Conservation (phyloP, 1,284 basidiomycete genomes). For the Boletellus sp. region DNA sequence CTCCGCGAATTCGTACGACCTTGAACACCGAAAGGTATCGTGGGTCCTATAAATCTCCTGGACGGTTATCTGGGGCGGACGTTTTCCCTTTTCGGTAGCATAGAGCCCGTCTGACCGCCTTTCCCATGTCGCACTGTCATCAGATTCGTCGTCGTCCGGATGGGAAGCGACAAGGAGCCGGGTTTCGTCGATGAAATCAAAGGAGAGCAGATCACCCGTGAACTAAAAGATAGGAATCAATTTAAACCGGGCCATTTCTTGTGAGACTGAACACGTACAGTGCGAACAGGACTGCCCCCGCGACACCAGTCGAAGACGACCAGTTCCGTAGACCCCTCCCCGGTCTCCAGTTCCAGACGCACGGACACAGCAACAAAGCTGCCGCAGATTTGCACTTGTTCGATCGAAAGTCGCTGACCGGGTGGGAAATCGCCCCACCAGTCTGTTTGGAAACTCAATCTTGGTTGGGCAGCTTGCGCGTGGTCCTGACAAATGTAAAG, state of each 20-base stretch:
- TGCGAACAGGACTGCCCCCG: conserved; percentile 28
- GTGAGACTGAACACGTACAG: conserved; percentile 15
- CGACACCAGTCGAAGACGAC: conserved; percentile 30
- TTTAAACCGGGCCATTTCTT: background rate
- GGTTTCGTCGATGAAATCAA: conserved; percentile 31
- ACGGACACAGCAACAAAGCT: conserved; percentile 25
- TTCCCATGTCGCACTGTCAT: conserved; percentile 31
- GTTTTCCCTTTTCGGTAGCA: conserved; percentile 28
- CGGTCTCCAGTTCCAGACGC: conserved; percentile 31
- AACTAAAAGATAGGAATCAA: conserved; percentile 18
- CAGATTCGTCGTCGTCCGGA: conserved; percentile 34
- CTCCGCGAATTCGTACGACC: conserved; percentile 32
- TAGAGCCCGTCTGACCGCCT: conserved; percentile 32
- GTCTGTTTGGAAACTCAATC: conserved; percentile 31
- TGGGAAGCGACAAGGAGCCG: conserved; percentile 27
- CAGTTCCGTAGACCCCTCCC: conserved; percentile 32
- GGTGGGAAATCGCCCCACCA: conserved; percentile 34
- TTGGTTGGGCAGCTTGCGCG: conserved; percentile 23
- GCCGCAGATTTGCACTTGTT: conserved; percentile 31
- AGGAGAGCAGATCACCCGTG: conserved; percentile 31
- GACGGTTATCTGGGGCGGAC: conserved; percentile 29
- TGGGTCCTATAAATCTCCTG: conserved; percentile 21
- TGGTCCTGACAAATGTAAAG: conserved; percentile 28
- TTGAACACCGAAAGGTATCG: conserved; percentile 12
- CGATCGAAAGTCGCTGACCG: conserved; percentile 32